Base-by-base conservation (phyloP, 805 yeast species). In the Clavispora santaluciae region DNA sequence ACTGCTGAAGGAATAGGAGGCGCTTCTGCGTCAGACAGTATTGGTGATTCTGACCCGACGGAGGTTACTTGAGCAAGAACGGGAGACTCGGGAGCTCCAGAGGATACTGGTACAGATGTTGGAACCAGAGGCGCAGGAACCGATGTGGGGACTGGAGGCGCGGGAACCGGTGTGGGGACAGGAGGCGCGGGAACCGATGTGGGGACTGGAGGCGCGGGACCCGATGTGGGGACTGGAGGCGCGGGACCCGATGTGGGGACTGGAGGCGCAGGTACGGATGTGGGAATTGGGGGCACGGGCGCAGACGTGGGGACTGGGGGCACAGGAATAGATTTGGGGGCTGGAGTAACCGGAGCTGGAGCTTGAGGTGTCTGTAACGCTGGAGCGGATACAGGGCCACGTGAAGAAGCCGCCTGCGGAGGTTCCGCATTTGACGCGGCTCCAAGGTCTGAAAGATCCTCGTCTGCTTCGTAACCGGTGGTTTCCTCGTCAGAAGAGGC, bases 401-500 rank as follows among this genome's bases (percentile, higher is more conserved):
- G 12, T 11, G 18, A 12, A 15, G 34, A 18, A 8, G 18, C 20
- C 5, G 51, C 46, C 18, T 42, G 36, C 13, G 50, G 46, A 11
- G 49, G 43, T 13, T 49, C 53, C 6, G 38, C 25, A 12, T 44
- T 15, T 9, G 22, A 22, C 24, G 41, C 33, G 2, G 34, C 41
- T 5, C 51, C 50, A 15, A 53, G 55, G 44, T 64, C 72, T 12
- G 70, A 65, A 10, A 61, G 48, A 38, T 69, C 73, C 36, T 77
- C 85, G 54, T 83, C 89, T 0, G 87, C 87, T 41, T 83, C 87
- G 52, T 81, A 81, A 0, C 88, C 88, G 1, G 86, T 75, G 8
- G 66, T 66, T 35, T 57, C 62, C 4, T 52, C 42, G 1, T 55
- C 64, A 10, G 26, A 15, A 20, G 15, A 1, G 16, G 10, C 7